These are phyloP conservation scores for Marvania coccoides DNA, from an alignment of 139 green algal genomes.

Conservation along the genomic window DNA sequence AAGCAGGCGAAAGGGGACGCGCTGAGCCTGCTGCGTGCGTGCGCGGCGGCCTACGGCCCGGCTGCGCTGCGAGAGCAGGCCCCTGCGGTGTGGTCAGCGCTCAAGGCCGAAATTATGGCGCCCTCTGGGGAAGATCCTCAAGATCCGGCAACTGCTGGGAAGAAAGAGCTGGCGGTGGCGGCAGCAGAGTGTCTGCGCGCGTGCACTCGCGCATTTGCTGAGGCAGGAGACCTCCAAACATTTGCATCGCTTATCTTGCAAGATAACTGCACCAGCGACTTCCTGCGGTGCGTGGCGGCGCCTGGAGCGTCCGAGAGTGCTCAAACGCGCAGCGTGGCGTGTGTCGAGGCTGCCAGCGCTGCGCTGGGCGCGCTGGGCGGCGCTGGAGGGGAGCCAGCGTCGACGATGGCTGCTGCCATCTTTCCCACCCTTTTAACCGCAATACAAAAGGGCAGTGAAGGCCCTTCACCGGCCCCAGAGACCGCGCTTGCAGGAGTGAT, in stretches of 20 bases:
- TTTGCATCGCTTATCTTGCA: background rate
- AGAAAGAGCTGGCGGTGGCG: background rate
- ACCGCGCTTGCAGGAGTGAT: background rate
- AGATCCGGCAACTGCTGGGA: background rate
- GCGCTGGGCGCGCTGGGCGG: background rate
- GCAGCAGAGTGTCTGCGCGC: background rate
- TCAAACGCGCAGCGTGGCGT: background rate
- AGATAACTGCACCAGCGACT: background rate
- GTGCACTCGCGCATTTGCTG: background rate
- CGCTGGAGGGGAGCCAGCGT: background rate
- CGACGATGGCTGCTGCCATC: background rate
- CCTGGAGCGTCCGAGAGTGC: background rate
- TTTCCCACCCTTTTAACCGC: background rate
- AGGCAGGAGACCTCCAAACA: background rate
- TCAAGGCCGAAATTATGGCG: background rate
- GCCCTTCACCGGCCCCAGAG: background rate
- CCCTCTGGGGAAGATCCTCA: background rate
- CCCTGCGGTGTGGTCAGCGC: background rate
- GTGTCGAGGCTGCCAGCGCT: background rate
- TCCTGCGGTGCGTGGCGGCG: background rate
- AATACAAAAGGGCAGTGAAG: background rate
- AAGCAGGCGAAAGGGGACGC: slow-evolving; percentile 34
- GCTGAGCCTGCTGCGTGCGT: slow-evolving; percentile 6
- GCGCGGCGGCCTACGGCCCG: background rate
- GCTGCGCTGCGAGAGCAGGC: background rate